Conservation (phyloP, 2,329 filamentous ascomycete species). For the Thelonectria blattea region DNA sequence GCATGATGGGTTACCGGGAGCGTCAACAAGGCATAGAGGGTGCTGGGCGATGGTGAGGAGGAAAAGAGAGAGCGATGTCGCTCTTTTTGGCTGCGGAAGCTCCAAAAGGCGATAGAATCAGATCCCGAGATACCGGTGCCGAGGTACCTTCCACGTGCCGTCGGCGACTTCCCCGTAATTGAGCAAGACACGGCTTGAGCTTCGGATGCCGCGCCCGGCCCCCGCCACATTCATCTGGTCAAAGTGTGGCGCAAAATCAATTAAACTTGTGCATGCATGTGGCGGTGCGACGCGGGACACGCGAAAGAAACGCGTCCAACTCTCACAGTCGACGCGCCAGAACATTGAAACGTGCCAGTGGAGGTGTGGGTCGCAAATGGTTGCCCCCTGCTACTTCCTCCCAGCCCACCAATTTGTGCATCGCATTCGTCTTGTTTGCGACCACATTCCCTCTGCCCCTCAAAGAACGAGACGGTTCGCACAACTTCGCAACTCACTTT, state of each 20-base stretch:
- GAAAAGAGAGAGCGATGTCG: slow-evolving; percentile 11
- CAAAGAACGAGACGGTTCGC: slow-evolving; percentile 12
- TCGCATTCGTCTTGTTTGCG: slow-evolving; percentile 31
- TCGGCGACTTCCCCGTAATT: slow-evolving; percentile 36
- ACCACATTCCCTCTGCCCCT: slow-evolving; percentile 17
- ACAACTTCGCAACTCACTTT: slow-evolving; percentile 19
- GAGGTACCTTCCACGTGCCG: slow-evolving; percentile 47
- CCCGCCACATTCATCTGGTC: background rate
- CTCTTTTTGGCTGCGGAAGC: slow-evolving; percentile 23
- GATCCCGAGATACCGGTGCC: slow-evolving; percentile 37
- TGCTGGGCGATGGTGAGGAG: background rate
- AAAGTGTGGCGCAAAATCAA: slow-evolving; percentile 34
- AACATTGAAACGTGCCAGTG: background rate
- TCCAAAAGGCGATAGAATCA: slow-evolving; percentile 27
- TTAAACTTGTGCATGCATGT: slow-evolving; percentile 37
- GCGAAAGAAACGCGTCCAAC: slow-evolving; percentile 44
- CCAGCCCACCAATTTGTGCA: slow-evolving; percentile 44
- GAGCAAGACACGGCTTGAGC: slow-evolving; percentile 11
- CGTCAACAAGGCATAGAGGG: slow-evolving; percentile 15
- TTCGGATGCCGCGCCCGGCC: slow-evolving; percentile 16
- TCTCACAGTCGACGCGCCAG: background rate
- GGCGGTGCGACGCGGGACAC: slow-evolving; percentile 40
- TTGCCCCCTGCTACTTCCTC: slow-evolving; percentile 36
- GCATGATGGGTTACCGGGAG: slow-evolving; percentile 44
- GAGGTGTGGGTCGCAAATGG: slow-evolving; percentile 1